Evolutionary conservation across 257 asterid species (phyloP).

Genomic region (Parsonsia alboflavescens): DNA sequence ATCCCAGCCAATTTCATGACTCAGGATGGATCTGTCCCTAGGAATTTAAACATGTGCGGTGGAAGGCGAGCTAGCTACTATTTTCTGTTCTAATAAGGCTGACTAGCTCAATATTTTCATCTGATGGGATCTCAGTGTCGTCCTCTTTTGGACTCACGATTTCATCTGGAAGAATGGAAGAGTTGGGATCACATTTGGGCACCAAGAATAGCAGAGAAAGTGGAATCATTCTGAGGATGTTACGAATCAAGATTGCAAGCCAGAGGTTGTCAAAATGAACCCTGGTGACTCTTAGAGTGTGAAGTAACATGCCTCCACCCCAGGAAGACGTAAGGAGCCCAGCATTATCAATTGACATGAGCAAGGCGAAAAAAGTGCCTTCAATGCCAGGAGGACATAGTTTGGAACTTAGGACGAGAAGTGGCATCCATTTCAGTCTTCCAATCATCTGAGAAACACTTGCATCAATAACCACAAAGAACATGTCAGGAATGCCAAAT

Average conservation of each 20-base stretch:
- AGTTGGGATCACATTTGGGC: constrained; percentile 57
- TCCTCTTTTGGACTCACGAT: constrained; percentile 28
- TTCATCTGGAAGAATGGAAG: constrained; percentile 50
- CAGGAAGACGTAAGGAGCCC: constrained; percentile 82
- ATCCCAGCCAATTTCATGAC: background rate
- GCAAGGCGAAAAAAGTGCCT: constrained; percentile 88
- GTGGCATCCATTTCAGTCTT: constrained; percentile 95
- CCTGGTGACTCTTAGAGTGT: constrained; percentile 57
- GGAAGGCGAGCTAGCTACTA: constrained; percentile 22
- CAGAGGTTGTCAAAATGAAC: constrained; percentile 57
- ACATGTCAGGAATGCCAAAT: constrained; percentile 58
- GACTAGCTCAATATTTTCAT: constrained; percentile 67
- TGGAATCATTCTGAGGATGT: constrained; percentile 53
- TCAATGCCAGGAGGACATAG: constrained; percentile 88
- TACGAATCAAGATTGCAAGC: constrained; percentile 72
- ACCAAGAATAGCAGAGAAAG: constrained; percentile 56
- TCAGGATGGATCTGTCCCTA: background rate
- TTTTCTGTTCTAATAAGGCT: constrained; percentile 50
- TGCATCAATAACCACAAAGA: constrained; percentile 75
- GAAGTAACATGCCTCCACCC: constrained; percentile 83
- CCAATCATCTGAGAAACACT: constrained; percentile 71
- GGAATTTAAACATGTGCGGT: background rate
- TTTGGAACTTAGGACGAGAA: constrained; percentile 77
- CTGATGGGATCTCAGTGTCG: constrained; percentile 24
- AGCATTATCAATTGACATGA: constrained; percentile 83